phyloP scores from a whole-genome alignment of 208 protist species.

The Crithidia brevicula region DNA sequence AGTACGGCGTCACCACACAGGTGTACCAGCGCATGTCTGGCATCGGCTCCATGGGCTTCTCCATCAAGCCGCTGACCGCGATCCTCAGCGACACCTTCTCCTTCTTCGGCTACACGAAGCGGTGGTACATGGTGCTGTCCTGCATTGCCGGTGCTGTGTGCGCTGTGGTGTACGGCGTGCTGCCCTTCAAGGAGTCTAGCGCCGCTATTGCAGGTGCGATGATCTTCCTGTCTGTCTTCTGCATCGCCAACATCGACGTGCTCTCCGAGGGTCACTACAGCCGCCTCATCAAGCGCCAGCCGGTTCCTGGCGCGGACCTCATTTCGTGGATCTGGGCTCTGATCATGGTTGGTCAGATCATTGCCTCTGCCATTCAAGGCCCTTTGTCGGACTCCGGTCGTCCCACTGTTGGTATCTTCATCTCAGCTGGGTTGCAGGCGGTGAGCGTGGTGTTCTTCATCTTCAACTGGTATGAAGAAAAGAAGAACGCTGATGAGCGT shows the following conservation, averaged over 20 bases:
- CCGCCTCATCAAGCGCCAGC: conserved; percentile 54
- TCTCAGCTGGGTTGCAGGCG: conserved; percentile 59
- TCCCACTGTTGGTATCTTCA: conserved; percentile 47
- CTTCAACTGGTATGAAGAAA: conserved; percentile 76
- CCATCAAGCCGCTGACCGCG: not conserved
- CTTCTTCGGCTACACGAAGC: conserved; percentile 76
- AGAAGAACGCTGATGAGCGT: conserved; percentile 54
- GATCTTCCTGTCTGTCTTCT: conserved; percentile 55
- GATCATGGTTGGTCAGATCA: conserved; percentile 50
- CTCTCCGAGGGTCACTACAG: conserved; percentile 82
- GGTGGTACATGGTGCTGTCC: conserved; percentile 68
- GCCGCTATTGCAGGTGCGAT: conserved; percentile 41
- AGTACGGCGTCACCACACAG: no score
- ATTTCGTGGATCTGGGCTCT: conserved; percentile 74
- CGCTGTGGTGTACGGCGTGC: conserved; percentile 47
- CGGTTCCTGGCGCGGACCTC: conserved; percentile 45
- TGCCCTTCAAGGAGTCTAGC: conserved; percentile 41
- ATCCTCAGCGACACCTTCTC: conserved; percentile 48
- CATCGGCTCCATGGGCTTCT: not conserved
- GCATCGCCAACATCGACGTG: conserved; percentile 74
- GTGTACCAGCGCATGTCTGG: not conserved
- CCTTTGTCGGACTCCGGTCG: conserved; percentile 54
- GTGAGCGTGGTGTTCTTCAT: conserved; percentile 51
- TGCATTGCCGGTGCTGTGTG: conserved; percentile 45
- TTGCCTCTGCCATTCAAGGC: conserved; percentile 48